Evolutionary conservation across 139 green algal genomes (phyloP).

Genomic region (Mesostigma viride): DNA sequence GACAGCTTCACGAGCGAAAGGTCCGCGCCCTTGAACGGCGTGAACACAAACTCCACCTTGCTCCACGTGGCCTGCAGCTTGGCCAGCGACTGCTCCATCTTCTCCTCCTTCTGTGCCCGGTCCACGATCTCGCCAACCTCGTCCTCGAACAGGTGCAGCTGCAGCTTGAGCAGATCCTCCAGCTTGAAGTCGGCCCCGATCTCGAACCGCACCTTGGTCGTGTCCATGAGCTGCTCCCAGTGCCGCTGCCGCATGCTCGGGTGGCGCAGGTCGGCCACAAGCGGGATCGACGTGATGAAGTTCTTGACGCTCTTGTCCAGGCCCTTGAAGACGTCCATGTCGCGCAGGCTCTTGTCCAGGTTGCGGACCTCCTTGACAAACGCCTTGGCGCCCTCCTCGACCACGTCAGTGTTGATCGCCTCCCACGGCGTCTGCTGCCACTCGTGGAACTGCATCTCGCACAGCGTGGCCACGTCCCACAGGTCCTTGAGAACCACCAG

Average conservation of each 20-base stretch:
- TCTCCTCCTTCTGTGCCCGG: constrained; percentile 74
- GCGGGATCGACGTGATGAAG: constrained; percentile 67
- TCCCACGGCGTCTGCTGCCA: constrained; percentile 77
- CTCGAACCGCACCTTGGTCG: constrained; percentile 64
- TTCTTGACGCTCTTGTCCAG: constrained; percentile 73
- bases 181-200: constrained; percentile 74
- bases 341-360: constrained; percentile 64
- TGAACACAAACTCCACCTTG: constrained; percentile 51
- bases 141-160: constrained; percentile 77
- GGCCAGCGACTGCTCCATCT: constrained; percentile 66
- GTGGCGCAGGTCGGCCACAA: constrained; percentile 78
- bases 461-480: constrained; percentile 63
- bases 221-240: constrained; percentile 70
- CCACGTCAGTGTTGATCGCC: constrained; percentile 69
- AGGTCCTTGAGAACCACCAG: constrained; percentile 65
- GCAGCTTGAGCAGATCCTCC: constrained; percentile 65
- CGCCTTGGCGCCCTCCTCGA: constrained; percentile 75
- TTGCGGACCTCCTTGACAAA: constrained; percentile 68
- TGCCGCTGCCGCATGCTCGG: constrained; percentile 78
- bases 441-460: constrained; percentile 68
- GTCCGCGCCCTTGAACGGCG: constrained; percentile 41
- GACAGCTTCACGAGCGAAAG: constrained; percentile 44
- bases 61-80: constrained; percentile 79
- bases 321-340: constrained; percentile 63
- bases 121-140: constrained; percentile 79